These are phyloP conservation scores for Eimeria maxima DNA, from an alignment of 169 alveolate species.

Conservation along the genomic window DNA sequence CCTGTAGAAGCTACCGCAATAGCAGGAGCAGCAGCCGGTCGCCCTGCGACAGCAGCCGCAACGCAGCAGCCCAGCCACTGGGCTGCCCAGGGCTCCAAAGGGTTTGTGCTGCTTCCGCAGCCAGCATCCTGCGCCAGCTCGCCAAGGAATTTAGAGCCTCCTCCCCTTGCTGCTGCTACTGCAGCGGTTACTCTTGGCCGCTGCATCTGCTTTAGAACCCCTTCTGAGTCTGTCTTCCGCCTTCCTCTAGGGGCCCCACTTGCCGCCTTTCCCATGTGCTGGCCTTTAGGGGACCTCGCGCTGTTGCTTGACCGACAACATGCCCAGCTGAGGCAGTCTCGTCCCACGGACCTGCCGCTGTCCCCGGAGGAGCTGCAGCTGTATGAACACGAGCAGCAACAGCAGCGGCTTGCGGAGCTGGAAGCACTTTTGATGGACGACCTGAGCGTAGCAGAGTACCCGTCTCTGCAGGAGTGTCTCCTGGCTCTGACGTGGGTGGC, in stretches of 20 bases:
- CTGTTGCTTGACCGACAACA: conserved; percentile 31
- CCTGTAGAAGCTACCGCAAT: conserved; percentile 52
- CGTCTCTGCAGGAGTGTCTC: conserved; percentile 20
- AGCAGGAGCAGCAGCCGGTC: background rate
- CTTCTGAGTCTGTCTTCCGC: conserved; percentile 44
- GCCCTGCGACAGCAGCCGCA: background rate
- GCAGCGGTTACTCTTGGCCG: conserved; percentile 9
- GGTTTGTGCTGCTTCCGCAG: conserved; percentile 72
- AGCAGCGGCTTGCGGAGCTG: conserved; percentile 35
- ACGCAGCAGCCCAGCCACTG: background rate
- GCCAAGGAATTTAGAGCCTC: background rate
- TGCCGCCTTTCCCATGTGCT: background rate
- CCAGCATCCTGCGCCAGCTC: background rate
- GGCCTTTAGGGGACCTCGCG: conserved; percentile 45
- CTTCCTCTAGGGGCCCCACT: conserved; percentile 69
- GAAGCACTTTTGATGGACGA: conserved; percentile 12
- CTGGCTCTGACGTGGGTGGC: background rate
- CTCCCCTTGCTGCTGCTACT: conserved; percentile 22
- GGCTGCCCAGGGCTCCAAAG: background rate
- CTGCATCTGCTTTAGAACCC: conserved; percentile 38
- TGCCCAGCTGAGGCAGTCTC: background rate
- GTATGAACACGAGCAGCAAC: conserved; percentile 4
- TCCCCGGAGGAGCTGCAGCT: background rate
- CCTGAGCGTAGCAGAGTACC: conserved; percentile 8
- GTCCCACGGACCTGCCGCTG: background rate